Evolutionary conservation across 441 rosid species (phyloP).

Genomic region (Eruca vesicaria): DNA sequence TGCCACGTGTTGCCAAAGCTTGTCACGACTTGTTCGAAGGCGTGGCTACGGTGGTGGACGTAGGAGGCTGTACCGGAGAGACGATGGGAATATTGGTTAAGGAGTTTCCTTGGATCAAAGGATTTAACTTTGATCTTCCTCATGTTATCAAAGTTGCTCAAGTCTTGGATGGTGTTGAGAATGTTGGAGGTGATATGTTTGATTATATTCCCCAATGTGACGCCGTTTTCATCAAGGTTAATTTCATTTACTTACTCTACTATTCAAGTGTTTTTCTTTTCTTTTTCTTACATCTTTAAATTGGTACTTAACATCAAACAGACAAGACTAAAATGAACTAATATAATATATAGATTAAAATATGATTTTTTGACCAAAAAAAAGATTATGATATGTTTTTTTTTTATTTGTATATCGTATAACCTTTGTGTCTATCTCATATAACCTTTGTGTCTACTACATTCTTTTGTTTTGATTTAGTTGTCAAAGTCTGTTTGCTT

Average conservation of each 20-base stretch:
- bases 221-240: slow-evolving; percentile 44
- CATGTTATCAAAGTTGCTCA: background rate
- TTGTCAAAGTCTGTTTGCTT: background rate
- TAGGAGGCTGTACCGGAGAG: background rate
- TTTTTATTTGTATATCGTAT: background rate
- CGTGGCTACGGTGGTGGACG: background rate
- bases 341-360: too few species aligned
- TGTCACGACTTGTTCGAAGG: background rate
- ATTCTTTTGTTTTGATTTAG: background rate
- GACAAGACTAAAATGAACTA: too few species aligned
- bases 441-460: background rate
- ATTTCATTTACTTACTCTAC: background rate
- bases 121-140: background rate
- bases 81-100: background rate
- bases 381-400: background rate
- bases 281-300: background rate
- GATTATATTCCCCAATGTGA: slow-evolving; percentile 46
- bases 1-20: background rate
- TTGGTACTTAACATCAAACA: background rate
- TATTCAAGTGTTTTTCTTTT: background rate
- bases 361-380: too few species aligned
- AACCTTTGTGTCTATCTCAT: background rate
- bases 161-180: slow-evolving; percentile 29
- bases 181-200: slow-evolving; percentile 56
- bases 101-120: background rate